Percentiles rank a stretch among this genome's conserved stretches.
Evolutionary conservation across 768 basidiomycete genomes (phyloP).

Genomic region (Cystofilobasidium macerans): DNA sequence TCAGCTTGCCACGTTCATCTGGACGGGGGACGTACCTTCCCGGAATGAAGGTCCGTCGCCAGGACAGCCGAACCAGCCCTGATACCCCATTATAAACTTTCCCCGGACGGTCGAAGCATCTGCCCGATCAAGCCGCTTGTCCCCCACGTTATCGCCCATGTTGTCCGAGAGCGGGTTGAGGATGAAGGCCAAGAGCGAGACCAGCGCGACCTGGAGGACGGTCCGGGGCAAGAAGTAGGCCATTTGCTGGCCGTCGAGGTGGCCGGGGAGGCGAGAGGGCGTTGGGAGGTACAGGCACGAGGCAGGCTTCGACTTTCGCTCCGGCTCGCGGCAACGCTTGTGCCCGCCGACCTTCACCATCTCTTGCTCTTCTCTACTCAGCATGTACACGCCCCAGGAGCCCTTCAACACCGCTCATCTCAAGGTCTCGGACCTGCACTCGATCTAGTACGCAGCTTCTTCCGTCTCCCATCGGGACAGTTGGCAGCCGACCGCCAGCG

Average conservation of each 20-base stretch:
- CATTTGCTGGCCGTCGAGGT: neutral
- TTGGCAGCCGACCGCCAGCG: too few species aligned
- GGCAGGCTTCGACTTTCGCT: too few species aligned
- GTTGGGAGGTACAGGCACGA: neutral
- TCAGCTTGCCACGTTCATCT: too few species aligned
- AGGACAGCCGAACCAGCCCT: conserved; percentile 67
- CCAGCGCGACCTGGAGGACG: neutral
- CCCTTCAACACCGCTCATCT: conserved; percentile 57
- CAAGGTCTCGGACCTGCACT: conserved; percentile 63
- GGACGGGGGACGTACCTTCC: conserved; percentile 43
- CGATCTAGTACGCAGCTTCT: conserved; percentile 59
- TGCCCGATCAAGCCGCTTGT: too few species aligned
- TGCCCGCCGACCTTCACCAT: neutral
- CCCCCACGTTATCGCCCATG: too few species aligned
- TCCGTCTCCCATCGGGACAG: neutral
- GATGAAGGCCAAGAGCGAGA: neutral
- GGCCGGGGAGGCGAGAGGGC: neutral
- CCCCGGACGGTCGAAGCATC: conserved; percentile 67
- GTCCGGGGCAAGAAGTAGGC: neutral
- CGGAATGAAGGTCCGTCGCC: conserved; percentile 59
- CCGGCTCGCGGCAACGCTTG: too few species aligned
- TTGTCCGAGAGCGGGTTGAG: neutral
- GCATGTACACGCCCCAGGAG: conserved; percentile 58
- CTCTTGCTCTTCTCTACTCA: neutral
- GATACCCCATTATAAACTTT: conserved; percentile 76